Evolutionary conservation across 768 basidiomycete genomes (phyloP).

Genomic region (Russula olivacea): DNA sequence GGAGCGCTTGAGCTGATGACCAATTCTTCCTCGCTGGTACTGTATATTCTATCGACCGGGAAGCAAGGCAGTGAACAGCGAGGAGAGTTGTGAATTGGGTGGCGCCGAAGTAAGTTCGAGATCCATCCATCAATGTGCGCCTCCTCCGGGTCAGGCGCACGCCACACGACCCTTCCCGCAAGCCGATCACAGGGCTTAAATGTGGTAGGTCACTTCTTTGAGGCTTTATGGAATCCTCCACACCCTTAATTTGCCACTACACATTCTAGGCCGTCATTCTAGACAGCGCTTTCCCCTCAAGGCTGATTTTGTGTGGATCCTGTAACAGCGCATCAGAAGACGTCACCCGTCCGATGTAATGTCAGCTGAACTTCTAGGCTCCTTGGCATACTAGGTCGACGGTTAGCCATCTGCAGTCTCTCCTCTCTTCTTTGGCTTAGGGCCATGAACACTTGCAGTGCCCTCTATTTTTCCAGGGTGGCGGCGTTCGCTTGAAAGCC

Average conservation of each 20-base stretch:
- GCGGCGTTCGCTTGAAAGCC: slow-evolving; percentile 18
- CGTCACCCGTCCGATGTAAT: slow-evolving; percentile 3
- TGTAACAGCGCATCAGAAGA: neutral
- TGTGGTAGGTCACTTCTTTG: slow-evolving; percentile 6
- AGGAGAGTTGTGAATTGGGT: neutral
- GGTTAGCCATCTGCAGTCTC: neutral
- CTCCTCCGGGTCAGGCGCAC: neutral
- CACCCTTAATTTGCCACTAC: slow-evolving; percentile 1
- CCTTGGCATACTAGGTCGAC: neutral
- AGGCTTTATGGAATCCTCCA: neutral
- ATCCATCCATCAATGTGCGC: neutral
- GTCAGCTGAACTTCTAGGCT: neutral
- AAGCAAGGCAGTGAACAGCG: neutral
- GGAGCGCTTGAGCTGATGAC: neutral
- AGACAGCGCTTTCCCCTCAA: neutral
- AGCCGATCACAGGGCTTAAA: slow-evolving; percentile 16
- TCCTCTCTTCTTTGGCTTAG: neutral
- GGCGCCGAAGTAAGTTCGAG: neutral
- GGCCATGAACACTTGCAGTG: no score
- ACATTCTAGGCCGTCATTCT: slow-evolving; percentile 12
- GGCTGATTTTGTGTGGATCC: slow-evolving; percentile 4
- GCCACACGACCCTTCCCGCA: neutral
- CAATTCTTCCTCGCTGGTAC: neutral
- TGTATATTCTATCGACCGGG: neutral
- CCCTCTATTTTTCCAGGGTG: slow-evolving; percentile 19